phyloP scores from a whole-genome alignment of 2,329 filamentous ascomycete species.

The Fusarium sp. region DNA sequence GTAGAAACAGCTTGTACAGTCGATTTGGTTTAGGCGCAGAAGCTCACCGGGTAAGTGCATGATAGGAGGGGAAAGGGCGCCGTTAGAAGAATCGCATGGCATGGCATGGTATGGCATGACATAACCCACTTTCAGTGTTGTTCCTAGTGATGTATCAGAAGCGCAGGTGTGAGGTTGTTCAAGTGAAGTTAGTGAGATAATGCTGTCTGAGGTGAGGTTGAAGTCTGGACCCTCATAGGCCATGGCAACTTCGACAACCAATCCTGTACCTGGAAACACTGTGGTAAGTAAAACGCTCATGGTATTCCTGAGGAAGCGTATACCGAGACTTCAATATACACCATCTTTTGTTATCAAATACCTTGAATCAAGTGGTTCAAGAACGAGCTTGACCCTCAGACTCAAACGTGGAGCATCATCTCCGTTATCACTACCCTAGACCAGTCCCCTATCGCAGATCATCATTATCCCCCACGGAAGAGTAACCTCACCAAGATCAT shows the following conservation, averaged over 20 bases:
- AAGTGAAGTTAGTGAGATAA: conserved; percentile 2
- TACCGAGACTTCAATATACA: conserved; percentile 12
- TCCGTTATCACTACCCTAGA: conserved; percentile 32
- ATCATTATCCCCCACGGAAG: conserved; percentile 20
- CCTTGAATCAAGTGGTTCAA: conserved; percentile 13
- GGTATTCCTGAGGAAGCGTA: conserved; percentile 5
- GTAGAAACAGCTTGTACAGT: conserved; percentile 9
- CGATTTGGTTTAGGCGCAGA: conserved; percentile 11
- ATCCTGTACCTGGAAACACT: not conserved
- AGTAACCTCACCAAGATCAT: conserved; percentile 24
- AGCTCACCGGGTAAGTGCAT: conserved; percentile 20
- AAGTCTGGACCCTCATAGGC: not conserved
- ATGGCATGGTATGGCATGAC: not conserved
- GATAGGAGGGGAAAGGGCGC: conserved; percentile 3
- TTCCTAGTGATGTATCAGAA: conserved; percentile 27
- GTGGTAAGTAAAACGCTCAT: not conserved
- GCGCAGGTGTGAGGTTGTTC: conserved; percentile 7
- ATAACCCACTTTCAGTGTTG: not conserved
- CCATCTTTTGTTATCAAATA: conserved; percentile 10
- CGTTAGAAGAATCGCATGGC: conserved; percentile 3
- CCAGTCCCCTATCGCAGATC: conserved; percentile 9
- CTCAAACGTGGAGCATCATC: conserved; percentile 7
- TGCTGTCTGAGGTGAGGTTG: conserved; percentile 7
- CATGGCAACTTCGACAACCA: not conserved
- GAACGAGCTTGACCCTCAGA: not conserved